Percentiles rank a stretch among this genome's conserved stretches.
phyloP scores from a whole-genome alignment of 805 yeast genomes.

The Teunomyces tritomae region DNA sequence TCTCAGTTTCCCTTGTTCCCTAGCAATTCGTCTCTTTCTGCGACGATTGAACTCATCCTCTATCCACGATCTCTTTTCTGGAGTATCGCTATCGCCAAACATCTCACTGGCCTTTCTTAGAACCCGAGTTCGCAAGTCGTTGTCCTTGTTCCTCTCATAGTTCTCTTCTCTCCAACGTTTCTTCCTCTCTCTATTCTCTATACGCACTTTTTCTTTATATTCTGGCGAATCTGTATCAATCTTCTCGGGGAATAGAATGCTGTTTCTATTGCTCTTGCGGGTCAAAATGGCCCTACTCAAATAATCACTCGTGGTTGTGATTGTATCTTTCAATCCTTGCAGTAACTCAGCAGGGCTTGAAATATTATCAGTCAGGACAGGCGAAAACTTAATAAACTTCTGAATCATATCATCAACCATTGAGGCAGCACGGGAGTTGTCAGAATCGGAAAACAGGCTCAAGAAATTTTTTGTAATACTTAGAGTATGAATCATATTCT shows the following conservation, averaged over 20 bases:
- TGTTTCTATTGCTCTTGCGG: constrained; percentile 16
- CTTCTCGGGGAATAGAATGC: constrained; percentile 18
- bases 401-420: constrained; percentile 24
- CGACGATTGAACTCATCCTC: constrained; percentile 68
- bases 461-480: constrained; percentile 31
- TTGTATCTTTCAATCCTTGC: constrained; percentile 7
- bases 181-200: constrained; percentile 74
- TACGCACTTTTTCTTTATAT: constrained; percentile 54
- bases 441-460: constrained; percentile 11
- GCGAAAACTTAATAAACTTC: constrained; percentile 10
- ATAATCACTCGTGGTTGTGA: constrained; percentile 6
- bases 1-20: constrained; percentile 14
- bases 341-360: constrained; percentile 10
- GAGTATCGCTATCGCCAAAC: constrained; percentile 61
- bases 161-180: constrained; percentile 83
- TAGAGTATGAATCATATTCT: constrained; percentile 28
- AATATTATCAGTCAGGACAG: not conserved
- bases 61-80: constrained; percentile 64
- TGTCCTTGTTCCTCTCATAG: constrained; percentile 77
- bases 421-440: constrained; percentile 17
- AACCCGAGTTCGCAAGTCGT: constrained; percentile 78
- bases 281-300: constrained; percentile 11
- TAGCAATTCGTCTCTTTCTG: constrained; percentile 51
- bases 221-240: constrained; percentile 33
- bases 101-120: constrained; percentile 64